Base-by-base conservation (phyloP, 2,329 filamentous ascomycete species). In the Nakataea oryzae region DNA sequence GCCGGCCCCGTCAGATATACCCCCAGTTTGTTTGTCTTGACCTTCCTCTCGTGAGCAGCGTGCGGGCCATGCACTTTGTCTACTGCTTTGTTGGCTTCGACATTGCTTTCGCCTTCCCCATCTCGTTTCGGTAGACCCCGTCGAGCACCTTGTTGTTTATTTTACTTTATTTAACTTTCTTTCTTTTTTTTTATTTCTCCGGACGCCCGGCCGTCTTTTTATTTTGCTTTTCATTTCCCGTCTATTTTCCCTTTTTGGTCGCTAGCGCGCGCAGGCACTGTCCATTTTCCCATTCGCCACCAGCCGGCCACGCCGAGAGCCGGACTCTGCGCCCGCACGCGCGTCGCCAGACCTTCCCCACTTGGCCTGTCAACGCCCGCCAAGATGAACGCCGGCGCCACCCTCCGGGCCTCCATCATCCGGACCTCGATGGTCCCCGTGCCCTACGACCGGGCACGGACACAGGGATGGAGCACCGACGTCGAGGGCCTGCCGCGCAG, bases 301-400 rank as follows among this genome's bases (percentile, higher is more conserved):
- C 55, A 8, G 55, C 55, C 8, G 41, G 17, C 41, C 41, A 17
- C 41, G n/a, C 11, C 30, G 41, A 50, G 41, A 50, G 41, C 41
- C 2, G 41, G 41, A 28, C 27, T 29, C 26, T 29, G 55, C 55
- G 55, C 55, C 28, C 29, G 8, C 24, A 14, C 11, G 12, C 9
- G 13, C 3, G 29, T 1, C 28, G 28, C 28, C 55, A 13, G n/a
- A 12, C 34, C 4, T 13, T 17, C 21, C 32, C 28, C 27, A 57
- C 27, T 58, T 57, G n/a, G 3, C 24, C 27, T 5, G n/a, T 8
- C 27, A 41, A 34, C 24, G 11, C 13, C 6, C 14, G 34, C 24
- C 30, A 62, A 6, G 4, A 62, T 62, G 60, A 62, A 62, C 55
- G 60, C 60, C 55, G 30, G 54, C 6, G 54, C 60, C 26, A 29